Conservation (phyloP, 768 basidiomycete species). For the Tricholoma saponaceum region DNA sequence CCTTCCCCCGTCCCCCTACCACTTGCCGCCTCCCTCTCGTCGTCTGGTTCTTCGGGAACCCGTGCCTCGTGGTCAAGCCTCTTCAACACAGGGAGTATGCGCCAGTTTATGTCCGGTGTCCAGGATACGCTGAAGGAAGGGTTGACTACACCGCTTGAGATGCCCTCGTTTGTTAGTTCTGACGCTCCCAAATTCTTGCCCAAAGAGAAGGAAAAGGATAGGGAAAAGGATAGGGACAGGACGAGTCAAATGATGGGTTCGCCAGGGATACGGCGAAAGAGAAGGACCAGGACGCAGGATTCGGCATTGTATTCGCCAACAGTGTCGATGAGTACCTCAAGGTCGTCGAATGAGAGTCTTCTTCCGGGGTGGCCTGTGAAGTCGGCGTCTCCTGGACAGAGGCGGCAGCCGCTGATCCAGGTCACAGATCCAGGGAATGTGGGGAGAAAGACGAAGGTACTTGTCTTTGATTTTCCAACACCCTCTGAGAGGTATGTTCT, state of each 20-base stretch:
- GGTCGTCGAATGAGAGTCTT: slow-evolving; percentile 53
- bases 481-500: slow-evolving; percentile 12
- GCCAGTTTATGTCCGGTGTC: slow-evolving; percentile 65
- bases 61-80: slow-evolving; percentile 80
- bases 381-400: slow-evolving; percentile 39
- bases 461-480: slow-evolving; percentile 35
- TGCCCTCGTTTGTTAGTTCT: slow-evolving; percentile 19
- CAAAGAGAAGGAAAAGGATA: background rate
- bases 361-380: slow-evolving; percentile 32
- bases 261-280: slow-evolving; percentile 14
- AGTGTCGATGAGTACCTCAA: slow-evolving; percentile 30
- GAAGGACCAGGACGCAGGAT: slow-evolving; percentile 24
- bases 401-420: slow-evolving; percentile 31
- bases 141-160: slow-evolving; percentile 40
- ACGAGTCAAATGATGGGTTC: background rate
- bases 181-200: background rate
- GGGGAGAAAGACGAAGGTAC: slow-evolving; percentile 22
- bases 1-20: slow-evolving; percentile 38
- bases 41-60: slow-evolving; percentile 54
- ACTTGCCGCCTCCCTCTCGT: slow-evolving; percentile 36
- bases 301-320: slow-evolving; percentile 18
- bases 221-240: background rate
- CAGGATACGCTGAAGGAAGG: slow-evolving; percentile 48
- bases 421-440: slow-evolving; percentile 26
- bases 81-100: slow-evolving; percentile 61